Evolutionary conservation across 352 stramenopile species (phyloP), one percentile per base, ranked within the genome.

Genomic region (Globisporangium heterothallicum): DNA sequence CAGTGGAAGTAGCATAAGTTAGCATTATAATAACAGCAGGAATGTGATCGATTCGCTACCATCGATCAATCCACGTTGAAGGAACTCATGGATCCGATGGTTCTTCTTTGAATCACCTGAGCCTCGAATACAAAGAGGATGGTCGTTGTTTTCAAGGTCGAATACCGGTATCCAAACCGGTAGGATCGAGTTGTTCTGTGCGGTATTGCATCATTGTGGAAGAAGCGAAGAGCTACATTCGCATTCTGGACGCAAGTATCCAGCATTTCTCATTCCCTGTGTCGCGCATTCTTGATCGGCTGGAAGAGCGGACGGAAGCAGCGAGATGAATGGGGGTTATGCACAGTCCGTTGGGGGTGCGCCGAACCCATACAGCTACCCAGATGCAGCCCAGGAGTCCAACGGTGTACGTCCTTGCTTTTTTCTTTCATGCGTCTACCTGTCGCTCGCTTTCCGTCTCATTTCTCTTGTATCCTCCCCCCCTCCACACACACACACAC

Each of bases 1-100:
- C 34, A 6, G 32, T 58, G 12, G 51, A 50, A 58, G 51, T 58
- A 51, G 51, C 51, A 58, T 58, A 58, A 58, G 42, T 58, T 58
- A 58, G 51, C 42, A n/a, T 51, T 43, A 44, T 45, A 34, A 38
- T 38, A 21, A 43, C n/a, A n/a, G n/a, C n/a, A n/a, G n/a, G n/a
- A n/a, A n/a, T n/a, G n/a, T n/a, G n/a, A n/a, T n/a, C n/a, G n/a
- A n/a, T n/a, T n/a, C n/a, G n/a, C n/a, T n/a, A n/a, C n/a, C n/a
- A n/a, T n/a, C n/a, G n/a, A n/a, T n/a, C n/a, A n/a, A n/a, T n/a
- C n/a, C n/a, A n/a, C n/a, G n/a, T n/a, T n/a, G n/a, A n/a, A n/a
- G n/a, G n/a, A n/a, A n/a, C n/a, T n/a, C n/a, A n/a, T n/a, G n/a
- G n/a, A n/a, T n/a, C n/a, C n/a, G n/a, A n/a, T n/a, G n/a, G n/a